Evolutionary conservation across 2,329 filamentous ascomycete species (phyloP).

Genomic region (Fusarium globosum): DNA sequence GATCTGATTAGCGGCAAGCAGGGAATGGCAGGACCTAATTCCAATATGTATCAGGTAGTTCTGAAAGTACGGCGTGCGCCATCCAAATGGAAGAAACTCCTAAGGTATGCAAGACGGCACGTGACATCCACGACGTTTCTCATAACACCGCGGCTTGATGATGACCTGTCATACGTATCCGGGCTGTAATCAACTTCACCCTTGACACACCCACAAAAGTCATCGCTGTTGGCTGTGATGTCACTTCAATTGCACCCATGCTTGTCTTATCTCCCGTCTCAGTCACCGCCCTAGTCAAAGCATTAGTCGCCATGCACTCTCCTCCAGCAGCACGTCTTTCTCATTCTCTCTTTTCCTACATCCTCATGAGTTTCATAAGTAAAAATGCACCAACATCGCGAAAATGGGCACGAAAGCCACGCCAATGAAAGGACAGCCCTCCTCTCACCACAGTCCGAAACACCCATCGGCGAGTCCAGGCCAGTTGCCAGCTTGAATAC

Average conservation of each 20-base stretch:
- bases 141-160: background rate
- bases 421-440: background rate
- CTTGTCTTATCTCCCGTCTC: constrained; percentile 1
- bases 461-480: background rate
- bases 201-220: background rate
- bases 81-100: too few species aligned
- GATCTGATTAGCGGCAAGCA: background rate
- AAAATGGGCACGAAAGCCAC: background rate
- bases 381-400: background rate
- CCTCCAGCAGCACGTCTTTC: background rate
- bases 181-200: background rate
- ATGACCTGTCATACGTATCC: background rate
- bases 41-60: too few species aligned
- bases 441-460: background rate
- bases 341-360: background rate
- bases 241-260: background rate
- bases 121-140: background rate
- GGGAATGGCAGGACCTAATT: background rate
- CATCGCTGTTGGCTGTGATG: constrained; percentile 1
- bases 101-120: background rate
- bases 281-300: background rate
- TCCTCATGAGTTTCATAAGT: background rate
- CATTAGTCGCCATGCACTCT: background rate
- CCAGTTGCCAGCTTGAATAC: background rate
- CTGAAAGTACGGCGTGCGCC: background rate